Percentiles rank a stretch among this genome's conserved stretches.
phyloP scores from a whole-genome alignment of 208 protist genomes.

The Trypanosoma platydactyli region DNA sequence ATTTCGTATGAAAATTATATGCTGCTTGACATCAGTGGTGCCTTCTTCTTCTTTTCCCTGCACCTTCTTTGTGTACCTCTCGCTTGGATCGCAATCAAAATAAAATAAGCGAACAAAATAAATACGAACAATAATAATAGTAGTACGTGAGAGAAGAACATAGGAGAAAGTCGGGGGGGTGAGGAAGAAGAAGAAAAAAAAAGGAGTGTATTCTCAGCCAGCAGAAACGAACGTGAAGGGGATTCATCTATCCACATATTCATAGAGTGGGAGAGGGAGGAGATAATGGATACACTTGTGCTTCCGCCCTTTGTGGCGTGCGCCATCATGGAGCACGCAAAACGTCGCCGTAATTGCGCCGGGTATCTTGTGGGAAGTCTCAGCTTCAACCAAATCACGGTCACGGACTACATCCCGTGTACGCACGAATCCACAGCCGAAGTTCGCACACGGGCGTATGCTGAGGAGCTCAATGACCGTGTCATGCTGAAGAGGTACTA shows the following conservation, averaged over 20 bases:
- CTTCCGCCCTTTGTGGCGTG: conserved; percentile 74
- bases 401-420: conserved; percentile 74
- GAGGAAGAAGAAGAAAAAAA: conserved; percentile 5
- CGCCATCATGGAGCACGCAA: conserved; percentile 83
- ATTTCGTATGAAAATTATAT: too few species aligned
- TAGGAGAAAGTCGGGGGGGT: too few species aligned
- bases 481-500: conserved; percentile 49
- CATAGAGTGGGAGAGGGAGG: conserved; percentile 4
- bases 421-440: conserved; percentile 41
- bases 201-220: background rate
- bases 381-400: conserved; percentile 42
- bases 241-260: conserved; percentile 6
- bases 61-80: too few species aligned
- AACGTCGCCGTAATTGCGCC: conserved; percentile 61
- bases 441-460: conserved; percentile 34
- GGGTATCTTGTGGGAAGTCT: conserved; percentile 69
- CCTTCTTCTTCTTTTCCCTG: too few species aligned
- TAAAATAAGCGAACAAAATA: too few species aligned
- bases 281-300: conserved; percentile 24
- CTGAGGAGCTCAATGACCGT: conserved; percentile 39
- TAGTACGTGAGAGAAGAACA: background rate
- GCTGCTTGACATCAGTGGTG: too few species aligned
- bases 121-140: too few species aligned
- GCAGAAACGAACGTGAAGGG: background rate
- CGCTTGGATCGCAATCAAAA: too few species aligned